Conservation (phyloP, 768 basidiomycete species). For the Auriscalpium vulgare region DNA sequence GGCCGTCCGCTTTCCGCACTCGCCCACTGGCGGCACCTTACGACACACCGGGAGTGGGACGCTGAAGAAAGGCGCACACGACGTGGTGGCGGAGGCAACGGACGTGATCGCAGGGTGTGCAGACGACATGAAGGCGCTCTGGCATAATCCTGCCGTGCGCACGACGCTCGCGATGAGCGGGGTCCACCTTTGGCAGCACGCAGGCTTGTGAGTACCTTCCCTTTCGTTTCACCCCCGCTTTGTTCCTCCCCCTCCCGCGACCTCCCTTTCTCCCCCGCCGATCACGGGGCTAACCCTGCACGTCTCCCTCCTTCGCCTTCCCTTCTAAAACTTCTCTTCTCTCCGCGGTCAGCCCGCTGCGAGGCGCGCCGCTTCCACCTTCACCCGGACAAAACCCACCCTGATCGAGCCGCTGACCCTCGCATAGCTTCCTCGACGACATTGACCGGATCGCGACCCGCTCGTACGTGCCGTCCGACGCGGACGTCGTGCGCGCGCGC, state of each 20-base stretch:
- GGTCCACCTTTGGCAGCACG: conserved; percentile 47
- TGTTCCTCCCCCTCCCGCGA: background rate
- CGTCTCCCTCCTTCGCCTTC: no score
- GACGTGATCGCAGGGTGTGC: conserved; percentile 50
- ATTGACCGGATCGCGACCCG: conserved; percentile 45
- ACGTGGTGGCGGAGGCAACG: conserved; percentile 33
- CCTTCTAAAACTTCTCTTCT: no score
- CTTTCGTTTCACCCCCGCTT: background rate
- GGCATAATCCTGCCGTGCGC: conserved; percentile 50
- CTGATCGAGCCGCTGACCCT: no score
- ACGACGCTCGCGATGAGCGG: conserved; percentile 41
- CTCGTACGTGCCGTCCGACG: conserved; percentile 58
- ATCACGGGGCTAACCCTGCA: no score
- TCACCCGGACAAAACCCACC: no score
- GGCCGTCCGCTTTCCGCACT: background rate
- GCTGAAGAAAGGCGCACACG: conserved; percentile 11
- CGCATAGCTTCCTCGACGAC: conserved; percentile 62
- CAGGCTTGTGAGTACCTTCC: conserved; percentile 53
- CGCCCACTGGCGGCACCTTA: no score
- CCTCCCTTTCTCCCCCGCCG: no score
- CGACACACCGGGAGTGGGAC: background rate
- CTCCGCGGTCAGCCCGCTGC: no score
- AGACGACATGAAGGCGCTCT: conserved; percentile 56
- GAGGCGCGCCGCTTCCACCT: no score
- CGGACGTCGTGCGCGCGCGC: conserved; percentile 65